These are phyloP conservation scores for Salix purpurea DNA, from an alignment of 345 rosid species.

Conservation along the genomic window DNA sequence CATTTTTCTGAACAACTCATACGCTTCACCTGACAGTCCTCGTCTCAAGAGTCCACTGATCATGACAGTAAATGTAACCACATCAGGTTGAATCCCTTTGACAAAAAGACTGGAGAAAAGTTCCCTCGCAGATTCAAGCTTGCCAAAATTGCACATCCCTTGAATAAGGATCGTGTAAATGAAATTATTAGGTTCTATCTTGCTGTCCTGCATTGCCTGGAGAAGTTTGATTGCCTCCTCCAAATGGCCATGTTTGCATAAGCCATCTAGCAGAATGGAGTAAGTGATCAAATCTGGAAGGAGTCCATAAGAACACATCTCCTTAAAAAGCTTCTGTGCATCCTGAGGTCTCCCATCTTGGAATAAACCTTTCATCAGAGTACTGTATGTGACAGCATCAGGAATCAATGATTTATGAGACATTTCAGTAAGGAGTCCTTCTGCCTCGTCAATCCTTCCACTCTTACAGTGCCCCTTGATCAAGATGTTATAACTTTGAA, in stretches of 20 bases:
- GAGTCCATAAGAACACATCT: not conserved
- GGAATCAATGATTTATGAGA: not conserved
- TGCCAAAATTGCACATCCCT: not conserved
- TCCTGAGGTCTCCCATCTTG: not conserved
- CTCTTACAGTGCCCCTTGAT: not conserved
- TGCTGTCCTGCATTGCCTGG: not conserved
- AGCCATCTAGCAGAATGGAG: not conserved
- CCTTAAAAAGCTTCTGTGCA: not conserved
- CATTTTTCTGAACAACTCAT: no score
- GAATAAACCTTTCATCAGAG: not conserved
- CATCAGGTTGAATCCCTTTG: no score
- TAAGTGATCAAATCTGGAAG: not conserved
- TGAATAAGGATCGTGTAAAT: not conserved
- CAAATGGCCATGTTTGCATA: not conserved
- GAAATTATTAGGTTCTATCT: not conserved
- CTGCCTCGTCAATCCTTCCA: not conserved
- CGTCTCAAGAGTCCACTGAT: no score
- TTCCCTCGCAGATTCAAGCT: not conserved
- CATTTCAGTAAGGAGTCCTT: not conserved
- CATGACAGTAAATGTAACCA: no score
- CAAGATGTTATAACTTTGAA: not conserved
- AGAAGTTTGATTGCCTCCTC: not conserved
- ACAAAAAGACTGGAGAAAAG: not conserved
- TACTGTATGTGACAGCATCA: not conserved
- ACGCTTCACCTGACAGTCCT: no score